These are phyloP conservation scores for Aspergillus steynii DNA, from an alignment of 495 filamentous ascomycete genomes.

Conservation along the genomic window DNA sequence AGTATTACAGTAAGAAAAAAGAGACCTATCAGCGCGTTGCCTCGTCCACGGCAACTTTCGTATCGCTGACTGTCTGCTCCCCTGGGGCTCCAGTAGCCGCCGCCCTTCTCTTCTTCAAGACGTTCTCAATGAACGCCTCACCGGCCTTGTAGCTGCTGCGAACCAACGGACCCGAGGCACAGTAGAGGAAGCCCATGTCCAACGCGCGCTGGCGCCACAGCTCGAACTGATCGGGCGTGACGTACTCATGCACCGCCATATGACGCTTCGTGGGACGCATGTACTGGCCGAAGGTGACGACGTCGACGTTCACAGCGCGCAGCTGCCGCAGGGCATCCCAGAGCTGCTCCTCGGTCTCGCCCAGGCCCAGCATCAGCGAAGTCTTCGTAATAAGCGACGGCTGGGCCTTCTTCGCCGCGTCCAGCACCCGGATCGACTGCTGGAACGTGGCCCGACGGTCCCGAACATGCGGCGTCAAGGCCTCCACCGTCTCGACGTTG, in stretches of 20 bases:
- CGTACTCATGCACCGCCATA: conserved; percentile 92
- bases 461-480: conserved; percentile 80
- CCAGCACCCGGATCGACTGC: conserved; percentile 78
- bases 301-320: conserved; percentile 77
- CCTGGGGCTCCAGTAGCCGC: conserved; percentile 29
- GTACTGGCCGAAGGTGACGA: conserved; percentile 98
- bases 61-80: conserved; percentile 21
- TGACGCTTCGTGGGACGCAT: conserved; percentile 98
- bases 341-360: conserved; percentile 89
- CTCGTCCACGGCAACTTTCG: conserved; percentile 28
- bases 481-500: conserved; percentile 95
- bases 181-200: conserved; percentile 95
- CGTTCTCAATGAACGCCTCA: conserved; percentile 98
- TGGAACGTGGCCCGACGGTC: conserved; percentile 89
- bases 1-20: conserved; percentile 12
- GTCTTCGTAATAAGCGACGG: conserved; percentile 91
- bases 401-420: conserved; percentile 74
- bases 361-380: conserved; percentile 92
- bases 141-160: conserved; percentile 96
- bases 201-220: conserved; percentile 86
- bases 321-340: conserved; percentile 79
- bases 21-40: conserved; percentile 27
- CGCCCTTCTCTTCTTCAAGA: conserved; percentile 79
- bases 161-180: conserved; percentile 89
- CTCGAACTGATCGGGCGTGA: conserved; percentile 88